Evolutionary conservation across 495 filamentous ascomycete species (phyloP), one percentile per base, ranked within the genome.

Genomic region (Xylaria scruposa): DNA sequence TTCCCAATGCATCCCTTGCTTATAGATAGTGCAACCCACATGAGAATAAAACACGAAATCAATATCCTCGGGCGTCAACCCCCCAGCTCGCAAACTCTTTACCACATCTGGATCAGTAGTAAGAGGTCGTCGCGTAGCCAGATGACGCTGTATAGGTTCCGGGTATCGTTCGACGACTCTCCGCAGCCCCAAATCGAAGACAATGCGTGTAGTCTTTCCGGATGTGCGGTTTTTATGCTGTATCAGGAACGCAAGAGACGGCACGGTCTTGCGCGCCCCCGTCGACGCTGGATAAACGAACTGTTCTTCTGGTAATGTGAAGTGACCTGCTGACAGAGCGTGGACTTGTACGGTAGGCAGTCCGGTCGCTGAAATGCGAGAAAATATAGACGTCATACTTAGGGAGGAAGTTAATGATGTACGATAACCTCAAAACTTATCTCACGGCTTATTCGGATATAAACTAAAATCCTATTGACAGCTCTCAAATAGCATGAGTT

Each of bases 151-250:
- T 42, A 84, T 80, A 0, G 74, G 73, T 60, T 77, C 72, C 7
- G 78, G 70, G 65, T 85, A 84, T 17, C 72, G 51, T 6, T 75
- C 42, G 6, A 76, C 59, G 24, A 80, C 75, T 54, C 77, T 73
- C 31, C 81, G 77, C 24, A 85, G 69, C 0, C 83, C 83, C 0
- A 85, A 70, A 63, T 86, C 82, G 72, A 86, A 85, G 4, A 85
- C 70, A 7, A 85, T 76, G 17, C 75, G 71, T 3, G 79, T 81
- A 1, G 24, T 56, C 5, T 76, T 72, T 19, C 70, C 70, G 1
- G 65, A 49, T 10, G 31, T n/a, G 21, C 21, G 12, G n/a, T 44
- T 3, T 3, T 7, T 24, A 66, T 84, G 82, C 66, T 82, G 79
- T 3, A 85, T 77, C 17, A 85, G 72, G 65, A 85, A 85, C n/a